Evolutionary conservation across 2,329 filamentous ascomycete species (phyloP), one percentile per base, ranked within the genome.

Genomic region (Ophiostoma himal-ulmi): DNA sequence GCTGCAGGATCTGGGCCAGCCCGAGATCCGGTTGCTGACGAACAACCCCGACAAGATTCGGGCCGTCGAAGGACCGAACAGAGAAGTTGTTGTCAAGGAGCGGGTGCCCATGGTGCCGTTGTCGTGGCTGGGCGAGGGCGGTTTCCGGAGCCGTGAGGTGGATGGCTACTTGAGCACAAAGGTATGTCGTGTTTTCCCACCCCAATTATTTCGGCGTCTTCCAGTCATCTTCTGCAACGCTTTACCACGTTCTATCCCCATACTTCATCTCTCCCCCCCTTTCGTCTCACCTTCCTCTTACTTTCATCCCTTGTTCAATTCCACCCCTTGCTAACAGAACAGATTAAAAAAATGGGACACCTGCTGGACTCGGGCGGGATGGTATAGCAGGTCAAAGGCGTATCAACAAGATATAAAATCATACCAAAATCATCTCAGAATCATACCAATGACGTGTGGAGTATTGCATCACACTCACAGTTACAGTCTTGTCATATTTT

Each of bases 11-110:
- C 82, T 99, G 39, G 94, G 92, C 0, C 85, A 96, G 75, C 79
- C 82, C 14, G 91, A 94, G 37, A 89, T 98, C 69, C 85, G 92
- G 48, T 81, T 99, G 68, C 81, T 99, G 75, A 99, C 95, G 11
- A 99, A 99, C 79, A 99, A 99, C 76, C 95, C 95, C 0, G 95
- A 99, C 76, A 99, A 99, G 82, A 92, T 99, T 60, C 85, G 93
- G 20, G 95, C 95, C 0, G 91, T 99, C 0, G 95, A 99, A 79
- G 95, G 95, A 0, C 94, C 94, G 0, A 92, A 92, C 74, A 83
- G 93, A 13, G 94, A 99, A 80, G 85, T 99, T 14, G 85, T 91
- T 10, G 95, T 99, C 1, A 91, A 86, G 74, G 94, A 98, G 80
- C 83, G 95, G 65, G 94, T 99, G 14, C 90, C 94, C 1, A 99